Conservation (phyloP, 1,284 basidiomycete genomes). For the Somion occarium region DNA sequence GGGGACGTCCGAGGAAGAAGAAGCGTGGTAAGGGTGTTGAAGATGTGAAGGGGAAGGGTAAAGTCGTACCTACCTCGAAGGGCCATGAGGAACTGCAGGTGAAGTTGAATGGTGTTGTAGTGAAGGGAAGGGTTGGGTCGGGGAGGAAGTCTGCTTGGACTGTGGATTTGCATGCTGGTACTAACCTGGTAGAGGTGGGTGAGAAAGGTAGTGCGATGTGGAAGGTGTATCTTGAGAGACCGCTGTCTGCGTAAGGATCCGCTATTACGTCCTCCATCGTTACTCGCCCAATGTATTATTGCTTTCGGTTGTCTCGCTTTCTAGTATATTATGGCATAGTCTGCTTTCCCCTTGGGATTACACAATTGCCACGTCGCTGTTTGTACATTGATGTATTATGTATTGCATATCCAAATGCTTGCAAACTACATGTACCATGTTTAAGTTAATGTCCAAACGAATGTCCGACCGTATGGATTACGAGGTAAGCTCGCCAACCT, state of each 20-base stretch:
- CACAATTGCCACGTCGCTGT: background rate
- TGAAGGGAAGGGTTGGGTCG: slow-evolving; percentile 8
- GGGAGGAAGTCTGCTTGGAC: slow-evolving; percentile 41
- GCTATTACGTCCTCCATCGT: background rate
- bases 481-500: too few relatives aligned
- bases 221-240: slow-evolving; percentile 64
- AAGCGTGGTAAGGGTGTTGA: slow-evolving; percentile 22
- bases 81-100: slow-evolving; percentile 18
- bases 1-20: slow-evolving; percentile 18
- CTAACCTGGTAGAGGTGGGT: slow-evolving; percentile 61
- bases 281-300: background rate
- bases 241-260: slow-evolving; percentile 20
- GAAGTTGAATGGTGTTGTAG: slow-evolving; percentile 24
- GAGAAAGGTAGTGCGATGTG: slow-evolving; percentile 60
- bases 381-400: background rate
- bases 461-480: too few relatives aligned
- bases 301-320: background rate
- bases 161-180: slow-evolving; percentile 46
- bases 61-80: slow-evolving; percentile 6
- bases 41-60: slow-evolving; percentile 20
- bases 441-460: too few relatives aligned
- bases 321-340: background rate
- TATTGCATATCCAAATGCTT: background rate
- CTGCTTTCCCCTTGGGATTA: background rate
- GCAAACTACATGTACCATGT: background rate